Evolutionary conservation across 1,284 basidiomycete genomes (phyloP).

Genomic region (Gastroboletus turbinatus): DNA sequence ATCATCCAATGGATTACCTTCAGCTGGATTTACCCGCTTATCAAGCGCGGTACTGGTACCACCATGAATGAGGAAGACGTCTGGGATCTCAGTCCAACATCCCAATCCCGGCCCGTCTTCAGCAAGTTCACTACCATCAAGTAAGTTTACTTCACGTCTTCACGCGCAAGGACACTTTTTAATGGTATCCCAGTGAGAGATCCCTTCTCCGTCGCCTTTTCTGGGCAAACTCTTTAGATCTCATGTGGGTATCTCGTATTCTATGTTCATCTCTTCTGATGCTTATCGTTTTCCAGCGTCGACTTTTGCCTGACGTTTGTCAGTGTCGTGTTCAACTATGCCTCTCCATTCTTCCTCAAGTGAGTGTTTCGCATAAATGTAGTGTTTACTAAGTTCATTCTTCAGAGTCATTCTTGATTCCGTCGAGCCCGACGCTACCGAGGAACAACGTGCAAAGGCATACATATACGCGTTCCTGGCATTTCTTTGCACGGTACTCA

Average conservation of each 20-base stretch:
- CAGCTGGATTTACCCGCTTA: conserved; percentile 60
- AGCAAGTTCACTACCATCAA: conserved; percentile 41
- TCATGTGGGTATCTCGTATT: conserved; percentile 43
- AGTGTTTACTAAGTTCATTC: neutral
- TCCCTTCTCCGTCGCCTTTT: conserved; percentile 65
- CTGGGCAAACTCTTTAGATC: conserved; percentile 69
- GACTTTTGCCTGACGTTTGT: conserved; percentile 65
- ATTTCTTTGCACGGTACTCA: conserved; percentile 50
- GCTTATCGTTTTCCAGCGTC: conserved; percentile 36
- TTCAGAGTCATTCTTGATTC: conserved; percentile 40
- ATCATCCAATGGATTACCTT: conserved; percentile 72
- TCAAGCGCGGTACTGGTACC: conserved; percentile 48
- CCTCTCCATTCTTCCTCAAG: conserved; percentile 50
- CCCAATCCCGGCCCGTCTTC: conserved; percentile 54
- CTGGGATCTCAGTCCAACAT: conserved; percentile 54
- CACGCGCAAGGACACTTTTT: neutral
- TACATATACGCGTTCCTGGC: conserved; percentile 64
- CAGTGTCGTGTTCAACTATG: conserved; percentile 57
- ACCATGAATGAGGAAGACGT: conserved; percentile 60
- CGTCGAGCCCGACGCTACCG: conserved; percentile 23
- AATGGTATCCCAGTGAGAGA: conserved; percentile 32
- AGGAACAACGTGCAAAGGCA: conserved; percentile 48
- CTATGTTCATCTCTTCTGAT: neutral
- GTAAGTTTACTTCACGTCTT: conserved; percentile 32
- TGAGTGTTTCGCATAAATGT: conserved; percentile 6